phyloP scores from a whole-genome alignment of 2,329 filamentous ascomycete species.

The Lasiodiplodia gonubiensis region DNA sequence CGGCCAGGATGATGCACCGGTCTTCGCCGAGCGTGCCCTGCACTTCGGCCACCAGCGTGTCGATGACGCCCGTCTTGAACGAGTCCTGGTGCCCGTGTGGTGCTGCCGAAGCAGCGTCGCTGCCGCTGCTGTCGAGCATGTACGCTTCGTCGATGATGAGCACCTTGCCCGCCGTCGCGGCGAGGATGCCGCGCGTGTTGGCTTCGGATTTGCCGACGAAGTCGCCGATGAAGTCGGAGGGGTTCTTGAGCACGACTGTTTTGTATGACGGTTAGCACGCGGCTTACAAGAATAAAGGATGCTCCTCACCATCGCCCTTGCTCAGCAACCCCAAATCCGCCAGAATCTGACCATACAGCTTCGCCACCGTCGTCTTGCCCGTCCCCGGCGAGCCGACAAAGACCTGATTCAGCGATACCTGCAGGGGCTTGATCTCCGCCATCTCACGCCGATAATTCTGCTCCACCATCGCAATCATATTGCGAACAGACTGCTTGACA shows the following conservation, averaged over 20 bases:
- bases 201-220: conserved; percentile 70
- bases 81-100: conserved; percentile 48
- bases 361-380: not conserved
- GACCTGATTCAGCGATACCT: conserved; percentile 70
- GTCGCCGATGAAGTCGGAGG: conserved; percentile 72
- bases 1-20: conserved; percentile 72
- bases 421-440: conserved; percentile 61
- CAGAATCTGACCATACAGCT: conserved; percentile 67
- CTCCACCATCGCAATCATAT: conserved; percentile 65
- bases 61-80: conserved; percentile 70
- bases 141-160: conserved; percentile 83
- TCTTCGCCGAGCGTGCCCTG: conserved; percentile 74
- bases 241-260: conserved; percentile 71
- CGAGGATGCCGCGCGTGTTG: conserved; percentile 74
- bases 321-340: conserved; percentile 70
- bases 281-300: conserved; percentile 23
- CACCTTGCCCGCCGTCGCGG: conserved; percentile 71
- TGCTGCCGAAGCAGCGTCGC: conserved; percentile 24
- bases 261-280: not conserved
- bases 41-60: conserved; percentile 75
- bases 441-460: conserved; percentile 71
- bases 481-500: conserved; percentile 67
- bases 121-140: conserved; percentile 58
- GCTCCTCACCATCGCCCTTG: conserved; percentile 65
- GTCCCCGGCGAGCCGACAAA: conserved; percentile 55